Base-by-base conservation (phyloP, 441 rosid genomes). In the Theobroma grandiflorum region DNA sequence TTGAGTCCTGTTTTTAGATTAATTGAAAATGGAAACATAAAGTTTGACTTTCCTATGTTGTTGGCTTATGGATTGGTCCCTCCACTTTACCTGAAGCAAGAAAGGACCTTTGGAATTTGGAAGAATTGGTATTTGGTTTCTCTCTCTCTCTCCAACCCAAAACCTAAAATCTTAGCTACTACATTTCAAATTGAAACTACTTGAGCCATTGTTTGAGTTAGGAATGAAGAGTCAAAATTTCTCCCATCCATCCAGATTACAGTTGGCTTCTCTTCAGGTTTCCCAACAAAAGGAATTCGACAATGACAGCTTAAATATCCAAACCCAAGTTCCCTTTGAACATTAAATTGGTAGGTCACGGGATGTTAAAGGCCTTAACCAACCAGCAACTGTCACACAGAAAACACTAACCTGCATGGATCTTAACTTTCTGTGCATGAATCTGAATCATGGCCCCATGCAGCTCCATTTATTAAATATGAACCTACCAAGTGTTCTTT, bases 341-440 rank as follows among this genome's bases (percentile, higher is more conserved):
- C 62, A 76, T 72, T 49, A 50, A 26, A 50, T 76, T 74, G 74
- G 15, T 49, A 38, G 63, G 65, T 85, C 83, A 76, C 79, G 78
- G 53, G 83, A 72, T 84, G 72, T 58, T 40, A 75, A 65, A 58
- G 66, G 75, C 83, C 79, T 74, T 77, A 76, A 59, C 83, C 81
- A 62, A 79, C 81, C 50, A 52, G 20, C 79, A 71, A 31, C 80
- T 58, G 61, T 64, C 78, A 0, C 15, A 31, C 1, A 59, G 10
- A 22, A 22, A 38, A 6, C 65, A n/a, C 55, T 42, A 38, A 68
- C 26, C 38, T 58, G 75, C 40, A 26, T 64, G 31, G 20, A 18
- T 38, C 55, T 33, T 3, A 61, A 22, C 75, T 45, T 22, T 63
- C 12, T 57, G 4, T 75, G 31, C 61, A 63, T 79, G 84, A 64